Evolutionary conservation across 129 eudicot genomes (phyloP), one percentile per base, ranked within the genome.

Genomic region (Tagetes patula): DNA sequence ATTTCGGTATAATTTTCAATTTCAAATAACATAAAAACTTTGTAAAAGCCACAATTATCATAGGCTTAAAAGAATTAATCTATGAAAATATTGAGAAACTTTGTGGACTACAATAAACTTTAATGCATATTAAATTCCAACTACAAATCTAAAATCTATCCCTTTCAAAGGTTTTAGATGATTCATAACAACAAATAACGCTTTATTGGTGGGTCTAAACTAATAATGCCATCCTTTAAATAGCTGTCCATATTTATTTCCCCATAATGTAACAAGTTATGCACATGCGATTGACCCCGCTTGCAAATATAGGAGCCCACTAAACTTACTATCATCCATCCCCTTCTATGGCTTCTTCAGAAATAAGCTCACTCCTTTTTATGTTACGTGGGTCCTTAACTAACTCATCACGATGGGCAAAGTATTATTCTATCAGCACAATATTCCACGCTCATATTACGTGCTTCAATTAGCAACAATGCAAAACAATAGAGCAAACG

Each of bases 201-300:
- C 6, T 36, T 58, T 54, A 40, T 13, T 52, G 32, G 62, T 36
- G 27, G 33, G 80, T 36, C 42, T 69, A 77, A 77, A 48, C 75
- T 59, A 47, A 65, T 64, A 72, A 53, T 70, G 82, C 3, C 66
- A 54, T 20, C 74, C 73, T 65, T 65, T 55, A 66, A 11, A 54
- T 72, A 79, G 82, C 82, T 79, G 82, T 79, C 70, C 2, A 27
- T 34, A 64, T 72, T 72, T 54, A 65, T 53, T 72, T 72, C 45
- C 74, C 74, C 49, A 47, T 52, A 59, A 69, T 37, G 54, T 32
- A 58, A 58, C 70, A 75, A 40, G 37, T 48, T 27, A 76, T 45
- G 78, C 78, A 79, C 74, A 79, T 79, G 82, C 42, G 63, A 65
- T 72, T 34, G 82, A 62, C 38, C 82, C 82, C 74, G 8, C 71